phyloP scores from a whole-genome alignment of 2,329 filamentous ascomycete genomes.

The Exophiala mesophila region DNA sequence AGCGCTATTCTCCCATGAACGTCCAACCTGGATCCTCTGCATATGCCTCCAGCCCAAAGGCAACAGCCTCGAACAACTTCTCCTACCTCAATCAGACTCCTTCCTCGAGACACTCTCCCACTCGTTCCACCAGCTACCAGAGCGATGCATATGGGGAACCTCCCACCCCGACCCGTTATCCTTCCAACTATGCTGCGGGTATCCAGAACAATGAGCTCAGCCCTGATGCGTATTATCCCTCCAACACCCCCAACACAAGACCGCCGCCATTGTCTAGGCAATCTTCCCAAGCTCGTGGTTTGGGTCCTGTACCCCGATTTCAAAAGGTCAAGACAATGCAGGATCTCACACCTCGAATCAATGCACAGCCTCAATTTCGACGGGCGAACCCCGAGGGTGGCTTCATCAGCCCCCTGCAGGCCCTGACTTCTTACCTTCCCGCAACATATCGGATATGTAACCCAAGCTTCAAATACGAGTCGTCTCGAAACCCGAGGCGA shows the following conservation, averaged over 20 bases:
- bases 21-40: slow-evolving; percentile 73
- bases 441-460: slow-evolving; percentile 98
- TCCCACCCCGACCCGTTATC: slow-evolving; percentile 34
- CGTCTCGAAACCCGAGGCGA: slow-evolving; percentile 88
- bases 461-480: slow-evolving; percentile 96
- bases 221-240: slow-evolving; percentile 65
- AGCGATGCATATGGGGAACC: slow-evolving; percentile 31
- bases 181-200: slow-evolving; percentile 66
- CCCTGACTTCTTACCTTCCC: slow-evolving; percentile 85
- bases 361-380: slow-evolving; percentile 81
- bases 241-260: slow-evolving; percentile 56
- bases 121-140: slow-evolving; percentile 49
- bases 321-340: slow-evolving; percentile 66
- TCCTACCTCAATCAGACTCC: slow-evolving; percentile 53
- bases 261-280: slow-evolving; percentile 42
- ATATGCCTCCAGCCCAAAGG: slow-evolving; percentile 63
- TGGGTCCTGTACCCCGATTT: slow-evolving; percentile 80
- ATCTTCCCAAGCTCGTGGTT: slow-evolving; percentile 39
- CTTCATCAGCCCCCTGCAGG: slow-evolving; percentile 96
- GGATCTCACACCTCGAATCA: slow-evolving; percentile 78
- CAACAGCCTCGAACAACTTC: slow-evolving; percentile 44
- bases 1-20: slow-evolving; percentile 96
- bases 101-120: slow-evolving; percentile 70
- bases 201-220: slow-evolving; percentile 65
- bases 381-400: slow-evolving; percentile 94